Base-by-base conservation (phyloP, 2,329 filamentous ascomycete species). In the Pseudogymnoascus sp. region DNA sequence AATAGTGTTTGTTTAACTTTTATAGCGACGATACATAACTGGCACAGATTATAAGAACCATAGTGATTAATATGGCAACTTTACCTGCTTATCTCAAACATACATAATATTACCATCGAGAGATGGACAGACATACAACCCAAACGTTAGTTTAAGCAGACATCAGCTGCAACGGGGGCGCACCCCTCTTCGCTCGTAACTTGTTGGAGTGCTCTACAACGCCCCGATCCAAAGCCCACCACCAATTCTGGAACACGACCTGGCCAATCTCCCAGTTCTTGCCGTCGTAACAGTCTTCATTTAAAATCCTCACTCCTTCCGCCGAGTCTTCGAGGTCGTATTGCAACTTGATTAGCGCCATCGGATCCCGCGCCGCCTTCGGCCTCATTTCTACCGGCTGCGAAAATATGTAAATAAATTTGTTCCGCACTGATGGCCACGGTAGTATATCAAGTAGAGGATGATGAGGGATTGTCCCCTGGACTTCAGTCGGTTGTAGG, bases 191-290 rank as follows among this genome's bases (percentile, higher is more conserved):
- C 9, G 16, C 23, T 23, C 65, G 62, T 28, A 66, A 53, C 49
- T 40, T 36, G 43, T 66, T 66, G 31, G 65, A 66, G 38, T 65
- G 65, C 38, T 59, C 37, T 31, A 65, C 40, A 46, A 66, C 63
- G 31, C 46, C 14, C 63, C 7, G 38, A 64, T 66, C 65, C 31
- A 66, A 53, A 37, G 46, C 65, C 65, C 65, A 66, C 65, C 65
- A 66, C 65, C 65, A 66, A 31, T 66, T 60, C 36, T 62, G 63
- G 25, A 66, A 61, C 31, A 66, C 43, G 5, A 60, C 59, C 63
- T 66, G 65, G 59, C 65, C 65, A 18, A 66, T 42, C 62, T 66
- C 65, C 65, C 65, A 66, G 60, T 53, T 65, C 12, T 63, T 63
- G 28, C 34, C 37, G 62, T 64, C 56, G 60, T 63, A 63, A 28